Conservation (phyloP, 306 rosid species). For the Rosa rugosa region DNA sequence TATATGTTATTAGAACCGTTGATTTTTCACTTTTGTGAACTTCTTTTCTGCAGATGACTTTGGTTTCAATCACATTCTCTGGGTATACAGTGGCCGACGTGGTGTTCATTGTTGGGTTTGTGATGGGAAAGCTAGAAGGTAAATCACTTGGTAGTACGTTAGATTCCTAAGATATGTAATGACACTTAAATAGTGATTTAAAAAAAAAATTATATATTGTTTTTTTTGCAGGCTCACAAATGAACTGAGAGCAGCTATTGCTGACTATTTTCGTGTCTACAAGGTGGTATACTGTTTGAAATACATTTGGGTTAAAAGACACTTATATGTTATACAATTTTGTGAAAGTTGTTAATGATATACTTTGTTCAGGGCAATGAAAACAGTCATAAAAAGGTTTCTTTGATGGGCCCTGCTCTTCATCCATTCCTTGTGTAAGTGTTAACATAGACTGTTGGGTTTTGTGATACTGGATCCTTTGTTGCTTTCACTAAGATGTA, state of each 20-base stretch:
- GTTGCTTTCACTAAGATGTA: constrained; percentile 32
- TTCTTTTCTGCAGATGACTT: constrained; percentile 67
- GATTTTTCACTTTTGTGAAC: not conserved
- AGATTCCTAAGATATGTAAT: not conserved
- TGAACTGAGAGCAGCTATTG: constrained; percentile 83
- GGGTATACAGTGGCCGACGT: constrained; percentile 96
- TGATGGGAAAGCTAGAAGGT: constrained; percentile 91
- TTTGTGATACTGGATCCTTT: constrained; percentile 23
- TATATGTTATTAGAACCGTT: not conserved
- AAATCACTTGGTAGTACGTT: constrained; percentile 12
- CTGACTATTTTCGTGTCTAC: constrained; percentile 82
- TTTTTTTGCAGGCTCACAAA: constrained; percentile 60
- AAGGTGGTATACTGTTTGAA: constrained; percentile 45
- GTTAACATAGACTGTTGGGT: constrained; percentile 13
- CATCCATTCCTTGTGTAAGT: constrained; percentile 89
- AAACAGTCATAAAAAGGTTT: constrained; percentile 79
- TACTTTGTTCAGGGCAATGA: constrained; percentile 74
- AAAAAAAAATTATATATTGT: not conserved
- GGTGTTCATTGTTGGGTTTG: constrained; percentile 99
- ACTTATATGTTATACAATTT: not conserved
- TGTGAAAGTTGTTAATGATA: constrained; percentile 8
- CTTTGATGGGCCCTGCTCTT: constrained; percentile 55
- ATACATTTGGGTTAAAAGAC: not conserved
- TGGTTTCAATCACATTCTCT: constrained; percentile 79
- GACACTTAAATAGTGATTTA: not conserved